Conservation (phyloP, 768 basidiomycete genomes). For the Lentinula edodes region DNA sequence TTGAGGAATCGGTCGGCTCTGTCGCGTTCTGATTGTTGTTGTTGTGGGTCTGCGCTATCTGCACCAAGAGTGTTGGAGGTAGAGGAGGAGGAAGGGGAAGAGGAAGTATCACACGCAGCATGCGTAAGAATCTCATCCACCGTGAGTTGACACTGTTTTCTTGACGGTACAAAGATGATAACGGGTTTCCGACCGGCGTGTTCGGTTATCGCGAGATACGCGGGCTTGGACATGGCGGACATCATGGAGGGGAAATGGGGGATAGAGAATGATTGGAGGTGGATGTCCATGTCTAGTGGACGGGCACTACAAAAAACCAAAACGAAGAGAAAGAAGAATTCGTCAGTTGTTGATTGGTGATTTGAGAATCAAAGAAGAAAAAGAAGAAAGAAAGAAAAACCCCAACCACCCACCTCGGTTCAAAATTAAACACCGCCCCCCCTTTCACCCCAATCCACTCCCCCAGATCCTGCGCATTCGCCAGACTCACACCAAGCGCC, state of each 20-base stretch:
- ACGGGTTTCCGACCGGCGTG: constrained; percentile 83
- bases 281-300: constrained; percentile 96
- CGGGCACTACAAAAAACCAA: constrained; percentile 58
- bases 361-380: too few species aligned
- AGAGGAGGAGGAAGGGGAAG: constrained; percentile 18
- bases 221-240: constrained; percentile 99
- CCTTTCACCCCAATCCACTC: constrained; percentile 97
- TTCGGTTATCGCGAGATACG: constrained; percentile 89
- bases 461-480: constrained; percentile 92
- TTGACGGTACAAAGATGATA: constrained; percentile 88
- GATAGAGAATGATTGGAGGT: constrained; percentile 90
- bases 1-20: constrained; percentile 59
- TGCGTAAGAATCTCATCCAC: constrained; percentile 89
- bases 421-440: constrained; percentile 97
- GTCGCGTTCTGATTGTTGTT: too few species aligned
- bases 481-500: constrained; percentile 90
- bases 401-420: too few species aligned
- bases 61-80: too few species aligned
- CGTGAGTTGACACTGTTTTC: constrained; percentile 90
- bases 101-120: constrained; percentile 79
- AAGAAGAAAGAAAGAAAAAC: too few species aligned
- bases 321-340: background rate
- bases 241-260: constrained; percentile 99
- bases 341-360: background rate
- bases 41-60: too few species aligned